These are phyloP conservation scores for Iodosphaeria phyllophila DNA, from an alignment of 2,329 filamentous ascomycete genomes.

Conservation along the genomic window DNA sequence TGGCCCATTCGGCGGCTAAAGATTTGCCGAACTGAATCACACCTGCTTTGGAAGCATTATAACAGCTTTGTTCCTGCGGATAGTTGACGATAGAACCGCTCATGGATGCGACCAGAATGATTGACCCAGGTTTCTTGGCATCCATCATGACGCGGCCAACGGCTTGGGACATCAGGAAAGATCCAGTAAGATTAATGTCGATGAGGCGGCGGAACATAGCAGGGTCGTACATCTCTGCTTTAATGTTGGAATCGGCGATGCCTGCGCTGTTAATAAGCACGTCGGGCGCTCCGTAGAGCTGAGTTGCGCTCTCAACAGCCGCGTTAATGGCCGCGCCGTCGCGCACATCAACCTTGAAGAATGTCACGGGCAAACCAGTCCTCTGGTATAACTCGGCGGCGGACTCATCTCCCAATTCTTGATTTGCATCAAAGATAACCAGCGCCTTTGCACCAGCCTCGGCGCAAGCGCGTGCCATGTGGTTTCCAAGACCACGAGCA, in stretches of 20 bases:
- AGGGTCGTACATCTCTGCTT: constrained; percentile 58
- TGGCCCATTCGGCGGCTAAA: constrained; percentile 70
- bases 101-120: constrained; percentile 66
- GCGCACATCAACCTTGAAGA: constrained; percentile 65
- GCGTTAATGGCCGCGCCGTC: constrained; percentile 51
- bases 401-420: constrained; percentile 52
- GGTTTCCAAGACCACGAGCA: constrained; percentile 59
- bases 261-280: constrained; percentile 66
- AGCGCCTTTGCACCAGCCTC: constrained; percentile 60
- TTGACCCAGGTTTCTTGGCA: constrained; percentile 50
- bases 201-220: constrained; percentile 63
- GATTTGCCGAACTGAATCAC: constrained; percentile 65
- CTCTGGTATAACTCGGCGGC: constrained; percentile 52
- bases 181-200: constrained; percentile 67
- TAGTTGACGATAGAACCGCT: constrained; percentile 73
- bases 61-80: constrained; percentile 66
- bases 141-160: constrained; percentile 56
- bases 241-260: constrained; percentile 71
- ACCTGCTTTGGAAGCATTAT: constrained; percentile 71
- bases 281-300: constrained; percentile 50
- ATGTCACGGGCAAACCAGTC: constrained; percentile 54
- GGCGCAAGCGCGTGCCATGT: constrained; percentile 61
- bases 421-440: constrained; percentile 60
- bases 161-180: constrained; percentile 61
- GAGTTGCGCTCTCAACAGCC: constrained; percentile 45